Conservation (phyloP, 2,329 filamentous ascomycete genomes). For the Bipolaris oryzae region DNA sequence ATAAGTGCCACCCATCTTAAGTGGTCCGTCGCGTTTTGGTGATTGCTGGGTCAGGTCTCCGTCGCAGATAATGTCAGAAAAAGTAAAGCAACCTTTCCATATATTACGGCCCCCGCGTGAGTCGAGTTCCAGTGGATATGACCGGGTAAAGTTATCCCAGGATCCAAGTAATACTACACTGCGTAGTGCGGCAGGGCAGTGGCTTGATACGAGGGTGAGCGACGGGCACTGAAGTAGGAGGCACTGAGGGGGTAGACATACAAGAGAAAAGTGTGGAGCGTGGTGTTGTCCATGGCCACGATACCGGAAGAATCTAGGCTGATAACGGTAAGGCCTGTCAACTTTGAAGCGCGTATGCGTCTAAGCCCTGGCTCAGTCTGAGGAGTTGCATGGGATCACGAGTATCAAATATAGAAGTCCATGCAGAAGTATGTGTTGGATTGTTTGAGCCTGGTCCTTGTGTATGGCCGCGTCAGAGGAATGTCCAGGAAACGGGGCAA, state of each 20-base stretch:
- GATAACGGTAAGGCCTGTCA: constrained; percentile 35
- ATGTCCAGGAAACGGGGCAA: constrained; percentile 19
- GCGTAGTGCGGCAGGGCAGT: constrained; percentile 55
- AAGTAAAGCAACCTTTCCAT: constrained; percentile 88
- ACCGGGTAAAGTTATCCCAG: constrained; percentile 89
- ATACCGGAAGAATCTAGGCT: constrained; percentile 34
- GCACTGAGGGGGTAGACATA: constrained; percentile 36
- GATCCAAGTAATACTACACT: constrained; percentile 85
- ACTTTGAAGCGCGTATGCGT: constrained; percentile 36
- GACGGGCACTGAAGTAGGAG: constrained; percentile 20
- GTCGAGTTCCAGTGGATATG: constrained; percentile 83
- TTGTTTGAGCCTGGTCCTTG: constrained; percentile 31
- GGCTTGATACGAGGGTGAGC: constrained; percentile 38
- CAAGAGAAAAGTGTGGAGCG: constrained; percentile 67
- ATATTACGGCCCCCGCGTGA: constrained; percentile 72
- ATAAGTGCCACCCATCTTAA: constrained; percentile 92
- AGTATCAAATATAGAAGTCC: constrained; percentile 41
- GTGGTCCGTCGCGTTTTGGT: constrained; percentile 72
- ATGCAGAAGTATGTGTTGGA: constrained; percentile 31
- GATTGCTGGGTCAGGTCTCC: constrained; percentile 62
- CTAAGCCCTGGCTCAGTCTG: constrained; percentile 28
- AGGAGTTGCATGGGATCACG: constrained; percentile 24
- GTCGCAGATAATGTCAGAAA: constrained; percentile 84
- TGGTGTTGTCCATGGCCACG: constrained; percentile 55
- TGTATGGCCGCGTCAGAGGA: constrained; percentile 30